phyloP scores from a whole-genome alignment of 2,329 filamentous ascomycete species.

The Lasiodiplodia theobromae region DNA sequence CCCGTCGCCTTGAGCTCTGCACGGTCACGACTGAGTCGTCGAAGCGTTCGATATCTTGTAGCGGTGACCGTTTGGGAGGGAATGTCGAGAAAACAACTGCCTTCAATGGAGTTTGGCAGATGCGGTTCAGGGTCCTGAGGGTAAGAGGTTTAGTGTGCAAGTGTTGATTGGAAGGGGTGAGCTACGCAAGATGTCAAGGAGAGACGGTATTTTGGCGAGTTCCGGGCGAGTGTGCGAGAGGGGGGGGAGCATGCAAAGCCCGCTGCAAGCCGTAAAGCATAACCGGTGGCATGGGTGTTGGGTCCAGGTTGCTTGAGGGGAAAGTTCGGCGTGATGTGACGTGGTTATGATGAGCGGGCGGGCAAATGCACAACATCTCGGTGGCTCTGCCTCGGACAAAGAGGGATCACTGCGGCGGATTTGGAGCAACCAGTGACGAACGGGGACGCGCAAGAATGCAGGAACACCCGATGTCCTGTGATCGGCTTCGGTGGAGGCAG shows the following conservation, averaged over 20 bases:
- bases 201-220: neutral
- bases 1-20: conserved; percentile 6
- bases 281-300: conserved; percentile 9
- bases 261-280: conserved; percentile 19
- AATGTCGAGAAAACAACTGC: neutral
- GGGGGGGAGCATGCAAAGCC: neutral
- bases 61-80: conserved; percentile 13
- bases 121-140: neutral
- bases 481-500: conserved; percentile 21
- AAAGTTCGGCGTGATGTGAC: conserved; percentile 19
- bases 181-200: conserved; percentile 2
- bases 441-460: conserved; percentile 1
- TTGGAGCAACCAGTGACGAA: conserved; percentile 15
- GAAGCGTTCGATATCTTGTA: neutral
- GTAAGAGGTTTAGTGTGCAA: neutral
- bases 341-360: conserved; percentile 14
- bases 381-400: neutral
- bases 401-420: neutral
- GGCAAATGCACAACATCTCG: neutral
- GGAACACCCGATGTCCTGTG: conserved; percentile 23
- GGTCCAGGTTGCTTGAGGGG: conserved; percentile 10
- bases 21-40: conserved; percentile 10
- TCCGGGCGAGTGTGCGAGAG: neutral
- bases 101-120: neutral
- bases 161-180: neutral